Evolutionary conservation across 2,329 filamentous ascomycete genomes (phyloP).

Genomic region (Zopfia rhizophila): DNA sequence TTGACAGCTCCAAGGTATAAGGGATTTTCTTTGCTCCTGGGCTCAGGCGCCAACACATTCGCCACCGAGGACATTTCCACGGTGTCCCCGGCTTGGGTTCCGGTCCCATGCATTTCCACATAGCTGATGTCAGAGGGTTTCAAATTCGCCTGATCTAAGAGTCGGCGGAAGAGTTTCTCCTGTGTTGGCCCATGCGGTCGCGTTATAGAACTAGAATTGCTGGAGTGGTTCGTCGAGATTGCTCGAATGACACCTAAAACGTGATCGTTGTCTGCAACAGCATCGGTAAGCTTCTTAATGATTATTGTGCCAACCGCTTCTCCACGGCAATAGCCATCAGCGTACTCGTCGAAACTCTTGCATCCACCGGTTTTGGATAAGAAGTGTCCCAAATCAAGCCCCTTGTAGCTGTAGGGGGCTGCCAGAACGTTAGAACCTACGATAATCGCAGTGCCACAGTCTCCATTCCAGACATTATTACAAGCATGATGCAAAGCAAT

Average conservation of each 20-base stretch:
- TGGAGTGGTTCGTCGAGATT: constrained; percentile 57
- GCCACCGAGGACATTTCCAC: constrained; percentile 31
- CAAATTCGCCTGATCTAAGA: constrained; percentile 45
- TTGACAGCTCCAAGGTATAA: constrained; percentile 37
- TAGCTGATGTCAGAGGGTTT: constrained; percentile 41
- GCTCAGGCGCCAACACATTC: constrained; percentile 29
- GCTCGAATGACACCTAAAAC: constrained; percentile 41
- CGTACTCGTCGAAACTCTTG: constrained; percentile 44
- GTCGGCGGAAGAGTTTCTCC: constrained; percentile 12
- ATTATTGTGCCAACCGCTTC: constrained; percentile 42
- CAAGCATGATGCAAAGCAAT: constrained; percentile 37
- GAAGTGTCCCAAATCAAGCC: constrained; percentile 35
- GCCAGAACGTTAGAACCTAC: constrained; percentile 39
- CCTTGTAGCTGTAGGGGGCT: constrained; percentile 56
- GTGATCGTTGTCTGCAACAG: constrained; percentile 48
- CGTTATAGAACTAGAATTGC: constrained; percentile 36
- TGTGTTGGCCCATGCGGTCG: constrained; percentile 34
- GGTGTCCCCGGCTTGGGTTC: constrained; percentile 41
- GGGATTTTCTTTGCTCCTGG: constrained; percentile 9
- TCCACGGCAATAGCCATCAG: constrained; percentile 50
- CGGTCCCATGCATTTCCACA: constrained; percentile 46
- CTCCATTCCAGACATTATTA: constrained; percentile 28
- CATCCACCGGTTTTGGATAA: constrained; percentile 38
- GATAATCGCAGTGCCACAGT: constrained; percentile 27
- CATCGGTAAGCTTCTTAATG: constrained; percentile 48